Evolutionary conservation across 805 yeast species (phyloP), one percentile per base, ranked within the genome.

Genomic region (Zygoascus tannicola): DNA sequence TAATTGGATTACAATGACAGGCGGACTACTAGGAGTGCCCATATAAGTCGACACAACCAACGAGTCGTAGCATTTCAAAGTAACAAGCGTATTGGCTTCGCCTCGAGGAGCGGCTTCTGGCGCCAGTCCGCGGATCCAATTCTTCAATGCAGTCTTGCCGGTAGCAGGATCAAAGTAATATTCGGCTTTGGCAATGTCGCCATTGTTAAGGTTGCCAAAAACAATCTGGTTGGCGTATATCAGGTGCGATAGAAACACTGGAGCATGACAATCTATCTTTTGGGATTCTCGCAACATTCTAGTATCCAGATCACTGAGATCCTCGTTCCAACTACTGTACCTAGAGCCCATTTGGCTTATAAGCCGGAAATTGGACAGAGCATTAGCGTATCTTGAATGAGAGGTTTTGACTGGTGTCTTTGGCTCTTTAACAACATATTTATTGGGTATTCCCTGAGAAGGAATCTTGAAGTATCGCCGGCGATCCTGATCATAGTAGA

Each of bases 401-500:
- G 14, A 10, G 15, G 5, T 12, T 14, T 20, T 32, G 26, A 22
- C 10, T 18, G 16, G 32, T 21, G 4, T 20, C 8, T 8, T 38
- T 19, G 21, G 37, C 28, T 10, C 21, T 37, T 18, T 37, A 32
- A 12, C 23, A 21, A 12, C 32, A 32, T 23, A 23, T 37, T 16
- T 23, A 46, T 4, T 22, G 32, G 30, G 40, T 19, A 23, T 15
- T 26, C 19, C 54, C 50, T 15, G 54, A 26, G 2, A 52, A 46
- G 23, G 51, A 51, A 35, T 55, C 38, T 49, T 47, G 43, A 56
- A 57, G 42, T 57, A 57, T 35, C 55, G 45, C 39, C 51, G 44
- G 23, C 56, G 46, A 16, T 49, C 58, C 4, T 41, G 44, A 37
- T 48, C 57, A 40, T 42, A 49, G 38, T 47, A 52, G 26, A 47